Evolutionary conservation across 2,329 filamentous ascomycete species (phyloP).

Genomic region (Apiospora phragmitis): DNA sequence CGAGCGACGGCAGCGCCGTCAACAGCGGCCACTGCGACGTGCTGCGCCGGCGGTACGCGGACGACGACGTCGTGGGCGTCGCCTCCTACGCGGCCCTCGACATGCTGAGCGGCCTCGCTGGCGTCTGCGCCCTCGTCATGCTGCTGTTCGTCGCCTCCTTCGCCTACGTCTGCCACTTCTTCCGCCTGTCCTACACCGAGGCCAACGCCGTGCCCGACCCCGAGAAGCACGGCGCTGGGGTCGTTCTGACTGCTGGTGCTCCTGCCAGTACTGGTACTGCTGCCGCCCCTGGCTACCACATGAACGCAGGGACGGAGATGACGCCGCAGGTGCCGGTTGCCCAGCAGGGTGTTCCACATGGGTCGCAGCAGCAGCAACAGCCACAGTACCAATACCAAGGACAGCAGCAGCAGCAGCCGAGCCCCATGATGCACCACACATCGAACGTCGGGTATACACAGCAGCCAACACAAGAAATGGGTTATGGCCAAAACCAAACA

Average conservation of each 20-base stretch:
- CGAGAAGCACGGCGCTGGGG: constrained; percentile 19
- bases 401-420: constrained; percentile 18
- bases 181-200: constrained; percentile 26
- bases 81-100: constrained; percentile 36
- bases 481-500: constrained; percentile 5
- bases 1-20: constrained; percentile 39
- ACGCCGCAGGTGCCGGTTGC: constrained; percentile 11
- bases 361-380: constrained; percentile 10
- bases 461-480: constrained; percentile 10
- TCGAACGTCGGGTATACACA: constrained; percentile 14
- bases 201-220: constrained; percentile 12
- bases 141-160: constrained; percentile 32
- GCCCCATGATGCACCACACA: constrained; percentile 4
- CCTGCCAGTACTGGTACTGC: background rate
- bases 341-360: constrained; percentile 14
- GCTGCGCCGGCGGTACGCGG: constrained; percentile 24
- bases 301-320: constrained; percentile 12
- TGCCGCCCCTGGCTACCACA: background rate
- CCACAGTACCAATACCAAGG: constrained; percentile 16
- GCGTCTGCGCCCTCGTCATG: constrained; percentile 41
- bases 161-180: constrained; percentile 33
- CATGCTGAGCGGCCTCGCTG: constrained; percentile 41
- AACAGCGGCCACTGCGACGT: constrained; percentile 39
- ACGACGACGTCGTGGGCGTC: constrained; percentile 30
- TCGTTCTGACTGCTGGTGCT: background rate